Percentiles rank a stretch among this genome's conserved stretches.
Evolutionary conservation across 108 stramenopile genomes (phyloP).

Genomic region (Cyclotella baltica): DNA sequence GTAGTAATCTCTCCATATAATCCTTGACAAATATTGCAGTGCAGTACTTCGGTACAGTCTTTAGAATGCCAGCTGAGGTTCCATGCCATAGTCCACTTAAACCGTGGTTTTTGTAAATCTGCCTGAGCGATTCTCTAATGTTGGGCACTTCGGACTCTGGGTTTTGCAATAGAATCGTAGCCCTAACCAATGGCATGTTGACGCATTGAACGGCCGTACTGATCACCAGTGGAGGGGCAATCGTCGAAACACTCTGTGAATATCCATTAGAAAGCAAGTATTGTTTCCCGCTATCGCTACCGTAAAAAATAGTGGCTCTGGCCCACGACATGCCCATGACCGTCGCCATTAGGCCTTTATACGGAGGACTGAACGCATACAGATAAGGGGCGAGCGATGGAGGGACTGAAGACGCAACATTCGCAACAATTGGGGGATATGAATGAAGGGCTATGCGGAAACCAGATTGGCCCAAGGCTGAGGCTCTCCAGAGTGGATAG

Average conservation of each 20-base stretch:
- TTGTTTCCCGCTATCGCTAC: conserved; percentile 87
- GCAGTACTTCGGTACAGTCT: conserved; percentile 99
- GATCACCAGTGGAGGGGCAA: conserved; percentile 87
- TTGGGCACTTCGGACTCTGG: conserved; percentile 74
- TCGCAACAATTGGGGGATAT: conserved; percentile 39
- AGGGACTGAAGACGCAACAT: conserved; percentile 25
- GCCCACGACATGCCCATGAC: conserved; percentile 98
- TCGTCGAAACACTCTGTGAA: conserved; percentile 59
- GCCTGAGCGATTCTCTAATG: conserved; percentile 71
- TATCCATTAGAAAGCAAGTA: conserved; percentile 41
- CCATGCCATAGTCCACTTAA: conserved; percentile 90
- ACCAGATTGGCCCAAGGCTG: conserved; percentile 84
- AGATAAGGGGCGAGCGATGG: conserved; percentile 64
- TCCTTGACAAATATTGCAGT: conserved; percentile 95
- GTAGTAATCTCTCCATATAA: conserved; percentile 66
- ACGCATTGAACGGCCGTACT: conserved; percentile 88
- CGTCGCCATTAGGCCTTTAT: conserved; percentile 91
- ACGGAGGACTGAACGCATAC: conserved; percentile 94
- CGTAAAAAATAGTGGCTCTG: conserved; percentile 95
- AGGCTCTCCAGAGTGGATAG: conserved; percentile 87
- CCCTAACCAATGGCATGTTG: conserved; percentile 95
- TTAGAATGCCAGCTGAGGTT: conserved; percentile 92
- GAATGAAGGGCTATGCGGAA: conserved; percentile 60
- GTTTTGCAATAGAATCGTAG: conserved; percentile 93
- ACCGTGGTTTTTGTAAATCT: conserved; percentile 84